These are phyloP conservation scores for Umbelopsis sp. DNA, from an alignment of 371 early-diverging fungal genomes.

Conservation along the genomic window DNA sequence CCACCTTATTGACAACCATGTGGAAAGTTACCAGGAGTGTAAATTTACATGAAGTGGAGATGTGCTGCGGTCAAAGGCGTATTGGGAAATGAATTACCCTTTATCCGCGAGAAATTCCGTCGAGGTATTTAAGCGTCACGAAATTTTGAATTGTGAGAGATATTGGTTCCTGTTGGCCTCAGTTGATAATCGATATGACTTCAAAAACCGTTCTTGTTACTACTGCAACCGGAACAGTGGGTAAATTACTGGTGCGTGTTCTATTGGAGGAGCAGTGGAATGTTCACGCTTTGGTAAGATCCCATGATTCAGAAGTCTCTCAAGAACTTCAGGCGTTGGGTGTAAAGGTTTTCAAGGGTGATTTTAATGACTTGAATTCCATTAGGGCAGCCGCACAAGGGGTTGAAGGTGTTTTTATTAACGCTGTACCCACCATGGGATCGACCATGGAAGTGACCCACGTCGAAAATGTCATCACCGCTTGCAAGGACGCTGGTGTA, in stretches of 20 bases:
- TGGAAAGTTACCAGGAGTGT: too few species aligned
- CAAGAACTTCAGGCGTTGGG: background rate
- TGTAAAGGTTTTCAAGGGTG: background rate
- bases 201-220: background rate
- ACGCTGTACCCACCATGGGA: background rate
- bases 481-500: conserved; percentile 1
- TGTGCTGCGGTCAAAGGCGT: too few species aligned
- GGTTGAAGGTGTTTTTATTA: background rate
- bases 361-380: conserved; percentile 3
- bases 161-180: too few species aligned
- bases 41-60: too few species aligned
- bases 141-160: too few species aligned
- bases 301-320: background rate
- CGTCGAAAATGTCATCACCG: background rate
- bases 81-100: too few species aligned
- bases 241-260: conserved; percentile 1
- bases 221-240: background rate
- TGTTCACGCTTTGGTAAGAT: background rate
- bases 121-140: too few species aligned
- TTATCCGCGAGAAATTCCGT: too few species aligned
- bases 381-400: background rate
- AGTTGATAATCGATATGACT: background rate
- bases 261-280: background rate
- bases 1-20: too few species aligned
- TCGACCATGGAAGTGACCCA: background rate